Conservation (phyloP, 163 green algal genomes). For the Scenedesmus sp. region DNA sequence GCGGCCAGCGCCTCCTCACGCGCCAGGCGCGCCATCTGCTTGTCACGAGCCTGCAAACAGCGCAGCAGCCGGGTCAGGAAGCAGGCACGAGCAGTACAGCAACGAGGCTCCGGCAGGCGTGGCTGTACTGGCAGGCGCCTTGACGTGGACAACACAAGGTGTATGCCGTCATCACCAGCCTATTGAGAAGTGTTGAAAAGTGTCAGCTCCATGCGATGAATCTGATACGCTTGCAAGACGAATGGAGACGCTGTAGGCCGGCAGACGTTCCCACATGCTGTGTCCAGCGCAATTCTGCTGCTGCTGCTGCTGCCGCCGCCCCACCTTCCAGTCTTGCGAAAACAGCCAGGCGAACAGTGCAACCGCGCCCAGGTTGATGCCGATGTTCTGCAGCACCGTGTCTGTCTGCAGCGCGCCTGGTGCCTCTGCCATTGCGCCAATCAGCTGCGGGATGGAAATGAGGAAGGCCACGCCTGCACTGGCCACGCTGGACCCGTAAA, state of each 20-base stretch:
- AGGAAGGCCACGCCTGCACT: conserved; percentile 66
- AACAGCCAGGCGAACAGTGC: conserved; percentile 71
- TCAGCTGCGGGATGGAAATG: conserved; percentile 71
- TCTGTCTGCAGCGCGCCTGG: conserved; percentile 67
- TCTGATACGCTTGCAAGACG: background rate
- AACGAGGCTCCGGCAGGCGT: background rate
- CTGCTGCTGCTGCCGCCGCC: background rate
- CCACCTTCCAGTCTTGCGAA: conserved; percentile 67
- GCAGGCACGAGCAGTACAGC: background rate
- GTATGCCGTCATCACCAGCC: no score
- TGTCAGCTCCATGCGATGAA: no score
- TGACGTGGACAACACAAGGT: no score
- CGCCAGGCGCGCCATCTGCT: conserved; percentile 75
- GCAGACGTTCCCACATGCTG: background rate
- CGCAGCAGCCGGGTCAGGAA: background rate
- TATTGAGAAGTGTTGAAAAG: no score
- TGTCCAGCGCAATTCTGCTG: background rate
- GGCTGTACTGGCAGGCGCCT: background rate
- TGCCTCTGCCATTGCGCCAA: conserved; percentile 69
- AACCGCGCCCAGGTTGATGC: conserved; percentile 76
- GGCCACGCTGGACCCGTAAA: conserved; percentile 76
- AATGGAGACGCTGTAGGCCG: background rate
- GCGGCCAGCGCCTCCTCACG: conserved; percentile 82
- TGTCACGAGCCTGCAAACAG: conserved; percentile 58
- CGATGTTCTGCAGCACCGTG: conserved; percentile 74